Conservation (phyloP, 169 alveolate species). For the Plasmodium relictum region DNA sequence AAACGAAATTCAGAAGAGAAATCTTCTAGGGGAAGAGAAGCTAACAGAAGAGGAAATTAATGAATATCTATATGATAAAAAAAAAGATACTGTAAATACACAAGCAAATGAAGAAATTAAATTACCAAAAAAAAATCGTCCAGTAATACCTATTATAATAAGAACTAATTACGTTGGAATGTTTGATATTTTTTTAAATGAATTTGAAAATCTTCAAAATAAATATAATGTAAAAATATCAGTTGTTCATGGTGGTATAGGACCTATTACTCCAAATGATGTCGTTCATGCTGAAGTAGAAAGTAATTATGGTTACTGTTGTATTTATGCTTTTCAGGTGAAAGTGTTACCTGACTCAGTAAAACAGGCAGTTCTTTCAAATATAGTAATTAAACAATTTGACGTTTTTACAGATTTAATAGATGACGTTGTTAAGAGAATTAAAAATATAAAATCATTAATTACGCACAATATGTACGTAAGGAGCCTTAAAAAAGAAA, state of each 20-base stretch:
- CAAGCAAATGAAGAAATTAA: conserved; percentile 23
- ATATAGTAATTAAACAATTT: conserved; percentile 83
- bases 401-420: conserved; percentile 89
- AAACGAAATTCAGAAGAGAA: conserved; percentile 61
- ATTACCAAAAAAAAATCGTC: conserved; percentile 55
- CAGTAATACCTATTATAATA: conserved; percentile 85
- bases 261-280: conserved; percentile 89
- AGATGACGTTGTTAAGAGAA: conserved; percentile 84
- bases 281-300: conserved; percentile 92
- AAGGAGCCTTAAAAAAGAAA: conserved; percentile 72
- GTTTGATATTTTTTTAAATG: conserved; percentile 88
- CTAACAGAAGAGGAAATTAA: conserved; percentile 80
- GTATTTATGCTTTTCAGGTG: conserved; percentile 90
- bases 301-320: conserved; percentile 85
- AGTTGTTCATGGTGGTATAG: conserved; percentile 91
- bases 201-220: conserved; percentile 80
- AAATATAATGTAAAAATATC: conserved; percentile 84
- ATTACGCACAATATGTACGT: conserved; percentile 75
- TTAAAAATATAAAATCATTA: conserved; percentile 63
- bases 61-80: conserved; percentile 75
- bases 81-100: conserved; percentile 12
- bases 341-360: conserved; percentile 86
- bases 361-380: conserved; percentile 87
- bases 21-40: conserved; percentile 62
- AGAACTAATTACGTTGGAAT: conserved; percentile 87